Percentiles rank a stretch among this genome's conserved stretches.
phyloP scores from a whole-genome alignment of 192 early-diverging fungal genomes.

The Rhizoclosmatium globosum region DNA sequence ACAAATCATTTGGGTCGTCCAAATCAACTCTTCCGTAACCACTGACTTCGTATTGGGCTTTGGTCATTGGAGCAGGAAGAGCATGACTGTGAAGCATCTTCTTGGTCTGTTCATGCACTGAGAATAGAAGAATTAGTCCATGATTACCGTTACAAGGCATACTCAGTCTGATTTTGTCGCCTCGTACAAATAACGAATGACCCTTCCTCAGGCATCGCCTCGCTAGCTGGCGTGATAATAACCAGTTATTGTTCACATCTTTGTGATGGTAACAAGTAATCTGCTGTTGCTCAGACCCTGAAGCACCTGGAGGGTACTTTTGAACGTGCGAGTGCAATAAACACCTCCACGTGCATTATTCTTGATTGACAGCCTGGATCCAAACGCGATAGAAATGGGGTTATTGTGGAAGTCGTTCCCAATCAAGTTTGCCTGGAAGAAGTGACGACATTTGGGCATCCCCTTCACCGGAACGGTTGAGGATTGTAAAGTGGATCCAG shows the following conservation, averaged over 20 bases:
- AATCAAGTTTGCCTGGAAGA: conserved; percentile 89
- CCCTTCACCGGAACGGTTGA: conserved; percentile 82
- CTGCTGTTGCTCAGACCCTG: conserved; percentile 95
- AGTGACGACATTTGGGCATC: conserved; percentile 94
- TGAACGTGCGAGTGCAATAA: conserved; percentile 94
- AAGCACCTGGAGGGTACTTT: conserved; percentile 66
- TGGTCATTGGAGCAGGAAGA: conserved; percentile 79
- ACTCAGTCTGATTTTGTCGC: conserved; percentile 82
- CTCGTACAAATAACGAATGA: conserved; percentile 72
- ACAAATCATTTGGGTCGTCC: conserved; percentile 88
- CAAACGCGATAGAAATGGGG: conserved; percentile 82
- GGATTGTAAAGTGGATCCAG: conserved; percentile 84
- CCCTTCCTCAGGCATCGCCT: conserved; percentile 27
- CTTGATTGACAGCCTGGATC: conserved; percentile 87
- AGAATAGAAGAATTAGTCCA: background rate
- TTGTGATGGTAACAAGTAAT: conserved; percentile 95
- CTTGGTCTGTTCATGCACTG: conserved; percentile 70
- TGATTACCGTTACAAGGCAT: background rate
- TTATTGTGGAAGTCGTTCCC: conserved; percentile 83
- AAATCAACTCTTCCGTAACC: conserved; percentile 81
- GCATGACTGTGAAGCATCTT: conserved; percentile 88
- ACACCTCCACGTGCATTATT: conserved; percentile 83
- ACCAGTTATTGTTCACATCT: conserved; percentile 93
- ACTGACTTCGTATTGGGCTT: conserved; percentile 84
- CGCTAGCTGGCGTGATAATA: conserved; percentile 67